Base-by-base conservation (phyloP, 2,329 filamentous ascomycete species). In the Triangularia setosa region DNA sequence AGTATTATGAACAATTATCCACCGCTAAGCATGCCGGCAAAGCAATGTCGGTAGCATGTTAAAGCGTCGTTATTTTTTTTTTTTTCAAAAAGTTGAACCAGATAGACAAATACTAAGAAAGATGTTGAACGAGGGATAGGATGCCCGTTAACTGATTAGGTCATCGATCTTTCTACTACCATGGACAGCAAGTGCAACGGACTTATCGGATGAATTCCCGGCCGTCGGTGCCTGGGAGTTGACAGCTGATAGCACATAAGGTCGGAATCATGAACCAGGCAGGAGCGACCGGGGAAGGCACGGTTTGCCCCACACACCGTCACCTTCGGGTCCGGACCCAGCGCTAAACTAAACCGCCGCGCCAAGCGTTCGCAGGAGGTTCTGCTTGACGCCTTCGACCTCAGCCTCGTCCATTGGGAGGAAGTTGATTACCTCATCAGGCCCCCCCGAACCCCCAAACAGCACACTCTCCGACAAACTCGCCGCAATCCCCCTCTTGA, bases 401-500 rank as follows among this genome's bases (percentile, higher is more conserved):
- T 87, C 84, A 56, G 79, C 79, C 14, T 86, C 82, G 56, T 88
- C 86, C 79, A 90, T 81, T 40, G 81, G 83, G 23, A 89, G 76
- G 72, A 91, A 91, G n/a, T 83, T 84, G 67, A 90, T 88, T 77
- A 92, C 82, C 69, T 96, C 92, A 74, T 93, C 90, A 9, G 84
- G 77, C 16, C 78, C 79, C 53, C 83, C 82, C 4, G 81, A 79
- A 64, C 82, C 83, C 5, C 92, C 92, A 77, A 88, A 98, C 24
- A 98, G 78, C 4, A 92, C 88, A 1, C 87, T 80, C 69, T 98
- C 94, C 0, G 91, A 91, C 58, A 92, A 78, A 72, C 92, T 96
- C 9, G 85, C 83, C 59, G 89, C 85, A 53, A 97, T 86, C 18
- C 90, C 90, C 75, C 90, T 91, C 76, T 87, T 89, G 0, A 97